These are phyloP conservation scores for Talaromyces islandicus DNA, from an alignment of 2,329 filamentous ascomycete genomes.

Conservation along the genomic window DNA sequence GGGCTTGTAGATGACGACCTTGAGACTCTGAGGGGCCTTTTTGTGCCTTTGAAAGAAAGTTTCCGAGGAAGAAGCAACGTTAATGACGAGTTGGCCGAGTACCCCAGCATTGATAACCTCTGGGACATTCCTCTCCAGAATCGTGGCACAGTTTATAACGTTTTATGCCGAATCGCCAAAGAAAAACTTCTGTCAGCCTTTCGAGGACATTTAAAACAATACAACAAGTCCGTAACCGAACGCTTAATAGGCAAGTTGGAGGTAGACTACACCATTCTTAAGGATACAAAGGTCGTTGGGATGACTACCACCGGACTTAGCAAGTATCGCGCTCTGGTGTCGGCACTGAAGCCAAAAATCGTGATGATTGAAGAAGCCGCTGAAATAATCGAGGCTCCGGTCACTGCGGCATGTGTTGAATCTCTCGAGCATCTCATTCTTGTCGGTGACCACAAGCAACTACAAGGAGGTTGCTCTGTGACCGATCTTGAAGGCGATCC, in stretches of 20 bases:
- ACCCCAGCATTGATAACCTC: conserved; percentile 46
- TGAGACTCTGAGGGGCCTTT: conserved; percentile 46
- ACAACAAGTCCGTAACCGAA: conserved; percentile 45
- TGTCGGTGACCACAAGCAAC: conserved; percentile 75
- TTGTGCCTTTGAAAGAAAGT: conserved; percentile 37
- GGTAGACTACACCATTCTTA: conserved; percentile 55
- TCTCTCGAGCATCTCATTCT: conserved; percentile 60
- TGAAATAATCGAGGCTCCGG: conserved; percentile 58
- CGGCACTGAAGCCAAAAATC: conserved; percentile 59
- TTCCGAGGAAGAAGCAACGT: conserved; percentile 23
- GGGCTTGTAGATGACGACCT: conserved; percentile 47
- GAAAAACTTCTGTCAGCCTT: conserved; percentile 43
- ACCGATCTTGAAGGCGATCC: conserved; percentile 53
- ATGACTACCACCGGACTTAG: conserved; percentile 75
- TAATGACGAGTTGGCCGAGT: conserved; percentile 2
- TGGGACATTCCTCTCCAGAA: conserved; percentile 52
- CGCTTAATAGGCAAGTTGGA: conserved; percentile 56
- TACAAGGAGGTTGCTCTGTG: conserved; percentile 62
- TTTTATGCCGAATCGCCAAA: conserved; percentile 55
- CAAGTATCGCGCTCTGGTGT: conserved; percentile 69
- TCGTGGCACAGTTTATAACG: conserved; percentile 62
- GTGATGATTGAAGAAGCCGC: conserved; percentile 76
- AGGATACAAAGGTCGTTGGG: conserved; percentile 55
- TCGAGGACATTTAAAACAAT: conserved; percentile 44
- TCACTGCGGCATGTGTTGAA: conserved; percentile 55